phyloP scores from a whole-genome alignment of 768 basidiomycete species.

The Kwoniella heveanensis region DNA sequence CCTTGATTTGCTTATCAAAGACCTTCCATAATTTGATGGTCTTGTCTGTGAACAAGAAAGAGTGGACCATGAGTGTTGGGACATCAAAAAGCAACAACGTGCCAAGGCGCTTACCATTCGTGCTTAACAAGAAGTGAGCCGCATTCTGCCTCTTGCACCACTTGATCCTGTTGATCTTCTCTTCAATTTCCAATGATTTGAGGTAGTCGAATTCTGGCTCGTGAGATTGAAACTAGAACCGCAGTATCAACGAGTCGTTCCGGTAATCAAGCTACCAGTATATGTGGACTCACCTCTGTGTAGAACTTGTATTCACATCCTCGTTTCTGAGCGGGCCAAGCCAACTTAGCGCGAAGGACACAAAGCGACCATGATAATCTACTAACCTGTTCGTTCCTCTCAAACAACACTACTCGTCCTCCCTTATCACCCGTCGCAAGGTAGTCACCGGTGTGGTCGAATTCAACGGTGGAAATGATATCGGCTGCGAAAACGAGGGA shows the following conservation, averaged over 20 bases:
- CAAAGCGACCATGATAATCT: too few species aligned
- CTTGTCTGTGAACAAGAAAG: conserved; percentile 95
- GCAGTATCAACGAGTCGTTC: too few species aligned
- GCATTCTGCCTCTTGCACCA: conserved; percentile 99
- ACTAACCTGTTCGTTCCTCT: conserved; percentile 94
- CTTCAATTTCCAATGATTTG: conserved; percentile 99
- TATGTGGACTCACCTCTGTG: conserved; percentile 65
- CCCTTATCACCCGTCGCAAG: conserved; percentile 99
- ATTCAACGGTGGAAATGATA: conserved; percentile 99
- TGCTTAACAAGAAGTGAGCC: conserved; percentile 94
- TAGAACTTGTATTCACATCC: conserved; percentile 99
- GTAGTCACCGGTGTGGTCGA: conserved; percentile 98
- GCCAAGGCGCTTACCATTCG: conserved; percentile 72
- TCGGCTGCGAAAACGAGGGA: conserved; percentile 74
- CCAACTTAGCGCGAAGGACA: too few species aligned
- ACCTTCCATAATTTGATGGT: conserved; percentile 99
- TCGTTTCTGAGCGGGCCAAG: too few species aligned
- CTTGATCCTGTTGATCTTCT: conserved; percentile 99
- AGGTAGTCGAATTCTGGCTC: conserved; percentile 99
- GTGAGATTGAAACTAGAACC: conserved; percentile 82
- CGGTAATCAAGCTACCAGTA: too few species aligned
- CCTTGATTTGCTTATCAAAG: conserved; percentile 95
- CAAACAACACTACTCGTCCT: conserved; percentile 96
- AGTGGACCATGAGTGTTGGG: background rate
- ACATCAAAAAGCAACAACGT: background rate